Conservation (phyloP, 2,329 filamentous ascomycete species). For the Trichoderma koningiopsis region DNA sequence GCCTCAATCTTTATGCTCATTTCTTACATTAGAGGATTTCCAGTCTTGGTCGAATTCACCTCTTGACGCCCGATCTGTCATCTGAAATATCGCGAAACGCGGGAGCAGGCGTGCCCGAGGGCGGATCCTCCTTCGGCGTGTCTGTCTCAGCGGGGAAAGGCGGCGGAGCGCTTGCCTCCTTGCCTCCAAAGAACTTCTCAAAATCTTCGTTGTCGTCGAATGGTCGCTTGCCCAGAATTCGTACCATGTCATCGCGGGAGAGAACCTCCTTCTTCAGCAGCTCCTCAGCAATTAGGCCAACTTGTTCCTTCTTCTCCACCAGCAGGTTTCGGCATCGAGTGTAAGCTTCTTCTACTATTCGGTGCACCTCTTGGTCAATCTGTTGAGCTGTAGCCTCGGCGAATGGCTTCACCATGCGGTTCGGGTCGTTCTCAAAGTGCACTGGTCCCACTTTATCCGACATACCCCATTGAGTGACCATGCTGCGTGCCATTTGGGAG, state of each 20-base stretch:
- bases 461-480: constrained; percentile 99
- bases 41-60: constrained; percentile 9
- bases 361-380: constrained; percentile 88
- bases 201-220: constrained; percentile 87
- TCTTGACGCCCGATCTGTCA: constrained; percentile 21
- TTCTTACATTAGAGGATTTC: not conserved
- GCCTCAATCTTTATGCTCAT: not conserved
- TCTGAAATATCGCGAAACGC: constrained; percentile 41
- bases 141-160: constrained; percentile 54
- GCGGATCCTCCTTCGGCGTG: constrained; percentile 39
- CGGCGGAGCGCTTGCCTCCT: constrained; percentile 59
- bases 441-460: constrained; percentile 89
- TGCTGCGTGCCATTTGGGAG: constrained; percentile 89
- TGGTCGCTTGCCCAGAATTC: constrained; percentile 80
- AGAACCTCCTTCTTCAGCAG: constrained; percentile 89
- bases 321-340: constrained; percentile 84
- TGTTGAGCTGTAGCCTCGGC: constrained; percentile 89
- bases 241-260: constrained; percentile 86
- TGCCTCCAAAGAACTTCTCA: constrained; percentile 82
- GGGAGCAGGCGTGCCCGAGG: constrained; percentile 44
- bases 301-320: constrained; percentile 80
- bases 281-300: constrained; percentile 91
- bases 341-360: constrained; percentile 92
- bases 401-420: constrained; percentile 90
- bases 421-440: constrained; percentile 82